phyloP scores from a whole-genome alignment of 768 basidiomycete species.

The Trametes coccinea region DNA sequence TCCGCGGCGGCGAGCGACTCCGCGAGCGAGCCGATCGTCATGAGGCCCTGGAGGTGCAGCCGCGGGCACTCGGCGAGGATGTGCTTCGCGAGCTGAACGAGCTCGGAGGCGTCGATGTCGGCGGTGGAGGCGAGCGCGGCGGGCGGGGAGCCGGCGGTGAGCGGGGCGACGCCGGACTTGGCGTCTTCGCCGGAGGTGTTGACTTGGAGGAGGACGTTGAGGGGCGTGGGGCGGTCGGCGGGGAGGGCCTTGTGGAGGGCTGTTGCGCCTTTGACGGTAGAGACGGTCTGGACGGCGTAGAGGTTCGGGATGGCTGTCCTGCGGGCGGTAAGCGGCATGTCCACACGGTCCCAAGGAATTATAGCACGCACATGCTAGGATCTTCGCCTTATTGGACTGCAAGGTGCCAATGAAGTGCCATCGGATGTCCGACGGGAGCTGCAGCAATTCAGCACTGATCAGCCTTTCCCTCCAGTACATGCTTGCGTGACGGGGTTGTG shows the following conservation, averaged over 20 bases:
- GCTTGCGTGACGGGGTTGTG: background rate
- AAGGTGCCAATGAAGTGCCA: slow-evolving; percentile 98
- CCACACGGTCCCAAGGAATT: background rate
- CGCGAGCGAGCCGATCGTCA: slow-evolving; percentile 92
- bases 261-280: slow-evolving; percentile 77
- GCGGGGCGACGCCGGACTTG: slow-evolving; percentile 82
- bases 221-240: slow-evolving; percentile 50
- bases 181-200: slow-evolving; percentile 93
- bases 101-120: slow-evolving; percentile 38
- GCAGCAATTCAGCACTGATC: background rate
- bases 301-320: slow-evolving; percentile 82
- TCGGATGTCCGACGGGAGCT: slow-evolving; percentile 87
- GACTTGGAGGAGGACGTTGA: slow-evolving; percentile 87
- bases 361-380: slow-evolving; percentile 67
- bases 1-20: slow-evolving; percentile 57
- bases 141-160: slow-evolving; percentile 36
- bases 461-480: background rate
- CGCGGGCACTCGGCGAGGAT: slow-evolving; percentile 72
- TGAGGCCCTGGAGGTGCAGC: slow-evolving; percentile 80
- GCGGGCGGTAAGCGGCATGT: background rate
- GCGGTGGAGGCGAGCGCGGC: slow-evolving; percentile 27
- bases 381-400: slow-evolving; percentile 92
- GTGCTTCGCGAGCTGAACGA: slow-evolving; percentile 66
- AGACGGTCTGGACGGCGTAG: slow-evolving; percentile 82
- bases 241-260: slow-evolving; percentile 75